These are phyloP conservation scores for Hyaloscypha hepaticicola DNA, from an alignment of 495 filamentous ascomycete species.

Conservation along the genomic window DNA sequence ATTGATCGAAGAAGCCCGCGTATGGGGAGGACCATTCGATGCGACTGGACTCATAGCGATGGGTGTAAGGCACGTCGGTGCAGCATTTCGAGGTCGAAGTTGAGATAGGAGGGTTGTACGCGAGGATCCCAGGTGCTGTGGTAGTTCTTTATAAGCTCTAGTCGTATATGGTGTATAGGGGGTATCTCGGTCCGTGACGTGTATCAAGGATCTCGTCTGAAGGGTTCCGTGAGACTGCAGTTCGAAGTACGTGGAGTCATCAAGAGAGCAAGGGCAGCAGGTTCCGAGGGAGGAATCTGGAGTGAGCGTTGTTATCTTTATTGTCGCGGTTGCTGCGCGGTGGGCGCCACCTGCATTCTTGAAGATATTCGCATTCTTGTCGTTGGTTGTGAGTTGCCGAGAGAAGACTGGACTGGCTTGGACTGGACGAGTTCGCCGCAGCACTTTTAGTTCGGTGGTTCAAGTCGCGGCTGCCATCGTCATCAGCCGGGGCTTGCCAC, in stretches of 20 bases:
- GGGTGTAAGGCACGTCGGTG: neutral
- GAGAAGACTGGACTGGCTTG: neutral
- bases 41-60: constrained; percentile 30
- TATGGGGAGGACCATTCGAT: constrained; percentile 22
- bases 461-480: neutral
- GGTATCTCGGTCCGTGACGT: neutral
- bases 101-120: neutral
- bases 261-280: neutral
- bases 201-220: neutral
- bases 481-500: neutral
- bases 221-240: neutral
- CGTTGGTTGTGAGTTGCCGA: neutral
- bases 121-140: neutral
- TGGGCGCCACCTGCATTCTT: constrained; percentile 10
- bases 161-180: neutral
- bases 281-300: neutral
- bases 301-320: constrained; percentile 2
- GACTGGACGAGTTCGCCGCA: neutral
- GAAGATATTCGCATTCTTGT: constrained; percentile 1
- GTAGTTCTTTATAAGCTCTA: neutral
- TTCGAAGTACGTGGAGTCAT: neutral
- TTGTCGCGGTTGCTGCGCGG: neutral
- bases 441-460: too few relatives aligned
- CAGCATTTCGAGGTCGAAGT: constrained; percentile 16
- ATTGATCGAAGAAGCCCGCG: constrained; percentile 16